Conservation (phyloP, 805 yeast species). For the Saccharomyces mikatae region DNA sequence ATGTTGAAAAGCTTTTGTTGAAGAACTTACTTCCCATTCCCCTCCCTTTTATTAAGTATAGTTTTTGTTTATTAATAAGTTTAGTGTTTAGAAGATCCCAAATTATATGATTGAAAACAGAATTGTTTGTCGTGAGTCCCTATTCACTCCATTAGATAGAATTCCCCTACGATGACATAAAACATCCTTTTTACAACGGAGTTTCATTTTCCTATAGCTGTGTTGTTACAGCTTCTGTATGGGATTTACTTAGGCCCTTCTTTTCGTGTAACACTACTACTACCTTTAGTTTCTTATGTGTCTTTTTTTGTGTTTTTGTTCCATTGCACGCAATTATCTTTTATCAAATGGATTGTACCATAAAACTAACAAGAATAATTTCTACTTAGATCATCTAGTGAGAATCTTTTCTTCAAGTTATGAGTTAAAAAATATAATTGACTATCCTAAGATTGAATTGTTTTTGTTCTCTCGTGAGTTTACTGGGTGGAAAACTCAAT, state of each 20-base stretch:
- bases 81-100: background rate
- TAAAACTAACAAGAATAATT: background rate
- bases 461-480: background rate
- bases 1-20: background rate
- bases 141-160: background rate
- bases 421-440: background rate
- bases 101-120: background rate
- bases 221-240: background rate
- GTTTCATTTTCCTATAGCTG: background rate
- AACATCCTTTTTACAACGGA: background rate
- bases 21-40: background rate
- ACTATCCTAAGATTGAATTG: background rate
- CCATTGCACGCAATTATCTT: background rate
- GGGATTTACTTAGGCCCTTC: background rate
- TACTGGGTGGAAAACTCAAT: background rate
- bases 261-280: background rate
- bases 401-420: background rate
- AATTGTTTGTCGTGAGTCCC: background rate
- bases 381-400: background rate
- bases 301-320: background rate
- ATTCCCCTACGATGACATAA: background rate
- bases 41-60: background rate
- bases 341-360: background rate
- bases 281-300: background rate
- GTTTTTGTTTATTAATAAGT: constrained; percentile 5